Evolutionary conservation across 2,329 filamentous ascomycete species (phyloP), one percentile per base, ranked within the genome.

Genomic region (Tolypocladium nubicola): DNA sequence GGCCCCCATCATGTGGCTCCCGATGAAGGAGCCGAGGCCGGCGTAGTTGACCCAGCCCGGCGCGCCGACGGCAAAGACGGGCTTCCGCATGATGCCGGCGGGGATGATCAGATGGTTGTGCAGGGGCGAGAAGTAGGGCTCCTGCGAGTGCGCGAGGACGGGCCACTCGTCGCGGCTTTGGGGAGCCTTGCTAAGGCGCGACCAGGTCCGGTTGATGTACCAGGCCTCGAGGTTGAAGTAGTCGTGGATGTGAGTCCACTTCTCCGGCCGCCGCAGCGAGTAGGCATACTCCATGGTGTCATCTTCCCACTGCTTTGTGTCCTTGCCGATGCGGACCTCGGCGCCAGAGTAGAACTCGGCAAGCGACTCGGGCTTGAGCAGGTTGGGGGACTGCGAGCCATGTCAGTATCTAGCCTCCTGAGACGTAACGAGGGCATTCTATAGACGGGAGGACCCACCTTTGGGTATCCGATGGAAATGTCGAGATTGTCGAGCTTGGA

Each of bases 61-160:
- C 16, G 56, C 11, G 0, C 50, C 52, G 3, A 21, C 11, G n/a
- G 40, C 52, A 38, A 60, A 50, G 13, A 64, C 9, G 14, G 60
- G 62, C 37, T 56, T 40, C 54, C 54, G 40, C 53, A 62, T 53
- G 16, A 57, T 26, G 2, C 53, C 63, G 4, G 56, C 60, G 1
- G 63, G 62, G 16, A 61, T n/a, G 35, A 59, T 45, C 47, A 64
- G 50, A 10, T 57, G 53, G 57, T 64, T 65, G n/a, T 52, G 55
- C 53, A 47, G 35, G 3, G 10, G 21, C n/a, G 56, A 56, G 56
- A 61, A 63, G 21, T 47, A 49, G 5, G 52, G 21, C 6, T 59
- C 41, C 4, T 41, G 33, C 9, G 57, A 57, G 49, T 54, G 55
- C 21, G 60, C 40, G 19, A 56, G 54, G 13, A 58, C n/a, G 53